Conservation (phyloP, 306 rosid genomes). For the Cucumis cinereus region DNA sequence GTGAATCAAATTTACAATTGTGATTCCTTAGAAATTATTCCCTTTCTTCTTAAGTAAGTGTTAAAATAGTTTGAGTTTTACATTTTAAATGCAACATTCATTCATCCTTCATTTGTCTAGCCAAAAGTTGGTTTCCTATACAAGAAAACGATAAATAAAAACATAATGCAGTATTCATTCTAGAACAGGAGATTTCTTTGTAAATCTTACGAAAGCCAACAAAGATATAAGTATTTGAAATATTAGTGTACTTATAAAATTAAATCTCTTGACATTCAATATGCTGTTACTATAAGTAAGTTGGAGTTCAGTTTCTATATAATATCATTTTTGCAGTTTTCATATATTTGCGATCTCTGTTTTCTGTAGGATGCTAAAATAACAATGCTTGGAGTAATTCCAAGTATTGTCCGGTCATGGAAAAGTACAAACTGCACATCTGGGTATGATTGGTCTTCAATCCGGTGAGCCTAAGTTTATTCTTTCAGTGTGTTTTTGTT, state of each 20-base stretch:
- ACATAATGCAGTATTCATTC: no score
- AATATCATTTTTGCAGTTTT: neutral
- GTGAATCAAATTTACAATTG: neutral
- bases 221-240: neutral
- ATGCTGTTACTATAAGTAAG: neutral
- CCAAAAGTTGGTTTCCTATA: no score
- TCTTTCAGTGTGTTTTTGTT: no score
- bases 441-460: slow-evolving; percentile 77
- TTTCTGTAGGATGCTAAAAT: slow-evolving; percentile 52
- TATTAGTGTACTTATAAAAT: neutral
- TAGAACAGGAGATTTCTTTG: neutral
- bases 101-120: no score
- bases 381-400: slow-evolving; percentile 93
- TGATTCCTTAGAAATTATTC: neutral
- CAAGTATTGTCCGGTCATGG: slow-evolving; percentile 87
- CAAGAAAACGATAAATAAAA: no score
- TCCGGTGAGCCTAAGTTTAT: slow-evolving; percentile 71
- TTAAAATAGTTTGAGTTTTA: neutral
- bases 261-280: neutral
- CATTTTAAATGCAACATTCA: neutral
- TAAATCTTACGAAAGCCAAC: neutral
- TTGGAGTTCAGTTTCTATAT: neutral
- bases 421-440: slow-evolving; percentile 51
- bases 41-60: no score
- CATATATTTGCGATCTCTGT: neutral